Evolutionary conservation across 2,329 filamentous ascomycete genomes (phyloP).

Genomic region (Fusarium tjaetaba): DNA sequence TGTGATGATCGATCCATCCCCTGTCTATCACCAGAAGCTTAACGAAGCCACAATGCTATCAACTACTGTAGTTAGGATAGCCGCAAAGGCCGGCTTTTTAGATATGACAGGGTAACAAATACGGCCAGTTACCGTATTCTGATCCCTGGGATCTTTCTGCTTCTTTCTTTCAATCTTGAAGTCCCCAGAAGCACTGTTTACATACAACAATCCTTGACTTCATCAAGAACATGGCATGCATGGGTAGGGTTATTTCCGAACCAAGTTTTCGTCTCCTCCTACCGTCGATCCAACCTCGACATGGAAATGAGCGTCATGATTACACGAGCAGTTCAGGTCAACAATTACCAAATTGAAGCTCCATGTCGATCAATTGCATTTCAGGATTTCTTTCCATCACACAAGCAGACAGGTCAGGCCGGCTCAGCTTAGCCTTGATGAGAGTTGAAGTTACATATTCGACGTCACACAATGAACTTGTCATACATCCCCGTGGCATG

Average conservation of each 20-base stretch:
- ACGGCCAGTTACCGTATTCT: background rate
- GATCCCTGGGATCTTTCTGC: background rate
- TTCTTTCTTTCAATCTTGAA: background rate
- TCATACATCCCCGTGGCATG: conserved; percentile 37
- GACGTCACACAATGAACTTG: conserved; percentile 42
- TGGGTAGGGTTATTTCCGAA: conserved; percentile 36
- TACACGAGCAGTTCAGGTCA: conserved; percentile 13
- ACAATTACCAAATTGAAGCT: conserved; percentile 13
- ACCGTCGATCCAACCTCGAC: conserved; percentile 27
- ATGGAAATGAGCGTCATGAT: conserved; percentile 28
- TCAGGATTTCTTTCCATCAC: background rate
- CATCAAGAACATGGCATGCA: conserved; percentile 17
- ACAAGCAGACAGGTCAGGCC: background rate
- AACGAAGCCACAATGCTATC: background rate
- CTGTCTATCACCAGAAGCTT: conserved; percentile 18
- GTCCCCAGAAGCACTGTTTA: background rate
- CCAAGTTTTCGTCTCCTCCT: conserved; percentile 33
- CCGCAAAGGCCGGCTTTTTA: background rate
- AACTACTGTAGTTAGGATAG: background rate
- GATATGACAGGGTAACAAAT: background rate
- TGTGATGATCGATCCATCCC: conserved; percentile 12
- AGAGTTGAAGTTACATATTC: background rate
- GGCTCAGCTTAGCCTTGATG: background rate
- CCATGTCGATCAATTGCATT: background rate
- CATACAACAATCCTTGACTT: background rate